Evolutionary conservation across 805 yeast genomes (phyloP).

Genomic region (Cyberlindnera amylophila): DNA sequence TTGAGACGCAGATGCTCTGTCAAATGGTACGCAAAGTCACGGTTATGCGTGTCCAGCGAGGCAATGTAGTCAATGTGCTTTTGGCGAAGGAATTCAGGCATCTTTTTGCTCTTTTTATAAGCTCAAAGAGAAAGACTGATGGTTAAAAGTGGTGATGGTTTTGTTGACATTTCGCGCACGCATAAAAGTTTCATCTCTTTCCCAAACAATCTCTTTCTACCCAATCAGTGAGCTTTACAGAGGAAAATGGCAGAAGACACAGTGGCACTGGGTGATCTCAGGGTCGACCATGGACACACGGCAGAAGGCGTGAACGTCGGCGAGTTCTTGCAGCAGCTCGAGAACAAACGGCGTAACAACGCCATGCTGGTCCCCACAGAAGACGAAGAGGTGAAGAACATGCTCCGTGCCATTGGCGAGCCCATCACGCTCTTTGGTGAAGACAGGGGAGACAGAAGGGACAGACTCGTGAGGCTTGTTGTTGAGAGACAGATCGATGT

Average conservation of each 20-base stretch:
- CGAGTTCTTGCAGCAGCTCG: conserved; percentile 26
- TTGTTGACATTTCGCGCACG: conserved; percentile 4
- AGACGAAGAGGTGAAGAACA: conserved; percentile 56
- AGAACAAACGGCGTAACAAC: conserved; percentile 27
- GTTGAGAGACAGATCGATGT: conserved; percentile 30
- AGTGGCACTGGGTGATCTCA: conserved; percentile 23
- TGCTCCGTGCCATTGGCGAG: conserved; percentile 47
- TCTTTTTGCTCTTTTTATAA: too few species aligned
- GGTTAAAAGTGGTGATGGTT: neutral
- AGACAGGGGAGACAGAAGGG: conserved; percentile 55
- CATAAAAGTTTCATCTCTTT: too few species aligned
- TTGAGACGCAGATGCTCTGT: conserved; percentile 86
- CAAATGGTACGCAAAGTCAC: conserved; percentile 77
- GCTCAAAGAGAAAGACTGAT: too few species aligned
- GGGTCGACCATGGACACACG: conserved; percentile 24
- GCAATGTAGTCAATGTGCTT: conserved; percentile 58
- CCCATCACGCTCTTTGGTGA: conserved; percentile 60
- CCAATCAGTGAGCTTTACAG: too few species aligned
- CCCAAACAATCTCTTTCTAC: too few species aligned
- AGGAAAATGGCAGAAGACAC: conserved; percentile 1
- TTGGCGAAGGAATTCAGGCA: conserved; percentile 29
- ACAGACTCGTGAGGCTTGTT: conserved; percentile 48
- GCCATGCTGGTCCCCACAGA: conserved; percentile 50
- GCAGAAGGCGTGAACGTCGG: conserved; percentile 26
- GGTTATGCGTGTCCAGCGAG: conserved; percentile 48